Evolutionary conservation across 164 flowering plant species (phyloP).

Genomic region (Stephania cephalantha): DNA sequence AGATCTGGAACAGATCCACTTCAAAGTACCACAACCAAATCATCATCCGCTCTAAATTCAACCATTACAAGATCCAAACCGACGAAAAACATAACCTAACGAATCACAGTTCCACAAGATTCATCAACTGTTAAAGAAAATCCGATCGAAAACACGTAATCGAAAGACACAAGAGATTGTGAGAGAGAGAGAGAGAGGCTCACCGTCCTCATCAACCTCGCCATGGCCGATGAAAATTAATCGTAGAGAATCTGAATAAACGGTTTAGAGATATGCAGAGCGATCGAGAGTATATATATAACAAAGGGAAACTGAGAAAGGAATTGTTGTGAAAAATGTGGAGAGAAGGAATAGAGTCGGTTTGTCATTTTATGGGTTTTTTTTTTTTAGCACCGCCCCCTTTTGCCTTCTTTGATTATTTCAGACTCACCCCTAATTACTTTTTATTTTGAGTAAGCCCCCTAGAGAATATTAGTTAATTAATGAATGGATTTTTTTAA

Average conservation of each 20-base stretch:
- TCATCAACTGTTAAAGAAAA: neutral
- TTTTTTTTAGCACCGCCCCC: neutral
- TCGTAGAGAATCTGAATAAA: neutral
- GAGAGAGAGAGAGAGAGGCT: neutral
- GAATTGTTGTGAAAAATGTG: neutral
- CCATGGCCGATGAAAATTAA: neutral
- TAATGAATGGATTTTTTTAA: too few relatives aligned
- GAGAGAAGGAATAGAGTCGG: neutral
- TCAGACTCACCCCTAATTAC: neutral
- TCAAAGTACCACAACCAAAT: neutral
- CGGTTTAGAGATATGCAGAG: neutral
- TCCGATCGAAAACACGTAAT: neutral
- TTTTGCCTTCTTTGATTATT: neutral
- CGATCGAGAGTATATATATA: neutral
- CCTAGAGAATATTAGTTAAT: too few relatives aligned
- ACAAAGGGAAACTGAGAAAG: neutral
- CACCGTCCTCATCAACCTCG: constrained; percentile 2
- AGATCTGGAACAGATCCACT: neutral
- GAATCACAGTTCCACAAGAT: neutral
- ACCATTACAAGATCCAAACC: neutral
- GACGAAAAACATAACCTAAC: neutral
- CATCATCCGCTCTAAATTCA: neutral
- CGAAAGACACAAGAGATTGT: neutral
- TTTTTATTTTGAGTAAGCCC: too few relatives aligned
- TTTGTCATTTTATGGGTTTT: neutral